These are phyloP conservation scores for Leccinum truebloodii DNA, from an alignment of 768 basidiomycete species.

Conservation along the genomic window DNA sequence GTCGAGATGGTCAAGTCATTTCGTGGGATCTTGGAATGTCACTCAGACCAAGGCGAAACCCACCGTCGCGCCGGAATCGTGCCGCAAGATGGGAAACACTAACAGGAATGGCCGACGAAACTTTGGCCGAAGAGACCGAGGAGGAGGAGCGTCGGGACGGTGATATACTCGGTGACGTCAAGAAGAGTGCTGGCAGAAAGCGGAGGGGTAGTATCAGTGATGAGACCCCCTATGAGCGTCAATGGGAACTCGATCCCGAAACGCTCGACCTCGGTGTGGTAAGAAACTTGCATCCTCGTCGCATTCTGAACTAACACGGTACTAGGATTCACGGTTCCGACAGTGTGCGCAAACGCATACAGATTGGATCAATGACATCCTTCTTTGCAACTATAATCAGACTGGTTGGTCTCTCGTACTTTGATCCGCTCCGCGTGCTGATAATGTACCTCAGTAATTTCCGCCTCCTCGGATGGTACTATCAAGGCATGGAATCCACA, in stretches of 20 bases:
- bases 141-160: conserved; percentile 72
- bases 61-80: conserved; percentile 24
- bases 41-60: conserved; percentile 47
- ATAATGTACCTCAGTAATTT: conserved; percentile 58
- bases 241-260: conserved; percentile 77
- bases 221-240: conserved; percentile 61
- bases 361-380: conserved; percentile 96
- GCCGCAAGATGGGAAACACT: conserved; percentile 71
- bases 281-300: conserved; percentile 24
- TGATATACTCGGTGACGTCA: conserved; percentile 75
- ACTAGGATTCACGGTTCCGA: conserved; percentile 65
- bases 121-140: conserved; percentile 63
- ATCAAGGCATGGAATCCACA: conserved; percentile 95
- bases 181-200: conserved; percentile 37
- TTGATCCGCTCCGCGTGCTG: conserved; percentile 4
- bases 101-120: conserved; percentile 82
- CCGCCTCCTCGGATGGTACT: conserved; percentile 94
- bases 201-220: conserved; percentile 31
- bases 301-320: conserved; percentile 13
- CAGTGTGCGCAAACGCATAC: conserved; percentile 88
- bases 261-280: conserved; percentile 52
- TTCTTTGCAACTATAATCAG: conserved; percentile 90
- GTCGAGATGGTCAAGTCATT: conserved; percentile 84
- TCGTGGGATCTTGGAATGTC: conserved; percentile 82
- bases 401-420: conserved; percentile 52